Evolutionary conservation across 129 eudicot genomes (phyloP).

Genomic region (Arctium lappa): DNA sequence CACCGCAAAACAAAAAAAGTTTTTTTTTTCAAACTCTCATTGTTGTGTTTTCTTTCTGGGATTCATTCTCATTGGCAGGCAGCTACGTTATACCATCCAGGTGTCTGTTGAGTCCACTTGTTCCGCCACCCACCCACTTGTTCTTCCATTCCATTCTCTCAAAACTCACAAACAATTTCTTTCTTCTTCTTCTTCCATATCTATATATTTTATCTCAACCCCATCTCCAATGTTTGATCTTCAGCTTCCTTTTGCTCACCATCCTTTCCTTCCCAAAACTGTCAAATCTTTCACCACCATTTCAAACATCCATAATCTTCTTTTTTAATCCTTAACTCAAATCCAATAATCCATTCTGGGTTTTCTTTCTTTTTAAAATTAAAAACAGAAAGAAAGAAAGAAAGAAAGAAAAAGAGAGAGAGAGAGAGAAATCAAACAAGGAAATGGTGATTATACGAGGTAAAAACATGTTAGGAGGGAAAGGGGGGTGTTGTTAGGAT

Average conservation of each 20-base stretch:
- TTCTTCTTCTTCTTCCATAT: background rate
- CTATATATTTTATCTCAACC: background rate
- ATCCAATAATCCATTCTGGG: constrained; percentile 10
- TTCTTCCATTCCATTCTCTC: background rate
- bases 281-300: background rate
- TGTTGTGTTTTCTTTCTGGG: background rate
- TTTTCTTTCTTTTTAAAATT: background rate
- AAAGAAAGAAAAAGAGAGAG: too few species aligned
- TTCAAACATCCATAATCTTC: constrained; percentile 12
- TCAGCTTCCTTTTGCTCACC: constrained; percentile 14
- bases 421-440: constrained; percentile 1
- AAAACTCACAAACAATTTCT: background rate
- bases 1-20: constrained; percentile 60
- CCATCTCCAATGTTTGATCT: background rate
- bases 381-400: background rate
- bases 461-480: background rate
- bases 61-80: background rate
- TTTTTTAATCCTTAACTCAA: constrained; percentile 17
- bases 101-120: constrained; percentile 41
- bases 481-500: constrained; percentile 10
- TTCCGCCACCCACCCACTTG: constrained; percentile 17
- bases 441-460: constrained; percentile 17
- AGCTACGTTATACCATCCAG: constrained; percentile 25
- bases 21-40: background rate
- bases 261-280: constrained; percentile 12